phyloP scores from a whole-genome alignment of 805 yeast genomes.

The Saccharomycopsis oosterbeekiorum region DNA sequence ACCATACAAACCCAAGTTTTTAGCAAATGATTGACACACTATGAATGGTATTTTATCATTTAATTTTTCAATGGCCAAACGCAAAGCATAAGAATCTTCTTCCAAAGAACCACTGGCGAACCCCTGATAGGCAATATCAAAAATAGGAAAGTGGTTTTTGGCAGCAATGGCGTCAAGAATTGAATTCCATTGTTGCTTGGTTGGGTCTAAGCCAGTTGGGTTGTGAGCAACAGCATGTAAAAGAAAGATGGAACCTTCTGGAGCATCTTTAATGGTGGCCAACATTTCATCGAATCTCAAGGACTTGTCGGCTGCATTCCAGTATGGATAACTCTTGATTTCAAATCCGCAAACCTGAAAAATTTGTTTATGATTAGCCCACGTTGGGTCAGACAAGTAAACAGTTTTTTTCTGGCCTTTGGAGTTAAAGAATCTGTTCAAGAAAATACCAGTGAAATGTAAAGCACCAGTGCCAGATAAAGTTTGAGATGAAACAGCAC shows the following conservation, averaged over 20 bases:
- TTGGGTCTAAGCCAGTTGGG: conserved; percentile 94
- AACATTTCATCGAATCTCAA: conserved; percentile 66
- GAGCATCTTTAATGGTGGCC: conserved; percentile 48
- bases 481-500: conserved; percentile 80
- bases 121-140: conserved; percentile 95
- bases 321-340: conserved; percentile 72
- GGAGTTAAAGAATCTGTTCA: conserved; percentile 36
- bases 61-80: conserved; percentile 34
- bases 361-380: conserved; percentile 92
- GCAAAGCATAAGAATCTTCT: conserved; percentile 54
- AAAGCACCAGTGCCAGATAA: conserved; percentile 94
- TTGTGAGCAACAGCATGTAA: conserved; percentile 95
- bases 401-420: conserved; percentile 28
- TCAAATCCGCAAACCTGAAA: conserved; percentile 61
- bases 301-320: conserved; percentile 62
- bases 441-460: conserved; percentile 73
- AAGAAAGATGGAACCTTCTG: conserved; percentile 27
- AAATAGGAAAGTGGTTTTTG: conserved; percentile 62
- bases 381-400: conserved; percentile 83
- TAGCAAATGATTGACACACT: conserved; percentile 89
- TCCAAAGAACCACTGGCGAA: conserved; percentile 79
- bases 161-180: conserved; percentile 54
- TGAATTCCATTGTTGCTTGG: conserved; percentile 67
- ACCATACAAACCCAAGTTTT: conserved; percentile 92
- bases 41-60: conserved; percentile 19